Conservation (phyloP, 2,329 filamentous ascomycete genomes). For the Dactylellina parvicollis region DNA sequence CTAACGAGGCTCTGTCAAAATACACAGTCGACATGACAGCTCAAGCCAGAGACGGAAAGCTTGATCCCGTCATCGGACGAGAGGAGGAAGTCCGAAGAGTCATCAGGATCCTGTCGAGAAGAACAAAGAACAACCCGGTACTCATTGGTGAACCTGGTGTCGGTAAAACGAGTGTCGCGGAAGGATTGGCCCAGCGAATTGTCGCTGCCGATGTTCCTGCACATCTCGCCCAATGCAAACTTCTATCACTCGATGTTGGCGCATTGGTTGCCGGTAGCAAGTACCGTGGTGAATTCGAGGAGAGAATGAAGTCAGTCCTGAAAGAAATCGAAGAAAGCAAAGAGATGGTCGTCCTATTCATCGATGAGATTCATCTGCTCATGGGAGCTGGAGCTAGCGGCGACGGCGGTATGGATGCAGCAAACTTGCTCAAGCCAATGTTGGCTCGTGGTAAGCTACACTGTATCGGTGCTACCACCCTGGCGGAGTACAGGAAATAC, state of each 20-base stretch:
- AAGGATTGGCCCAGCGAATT: conserved; percentile 93
- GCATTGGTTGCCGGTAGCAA: conserved; percentile 96
- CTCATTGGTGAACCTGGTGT: conserved; percentile 98
- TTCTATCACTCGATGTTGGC: conserved; percentile 94
- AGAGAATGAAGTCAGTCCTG: conserved; percentile 98
- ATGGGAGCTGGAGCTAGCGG: conserved; percentile 97
- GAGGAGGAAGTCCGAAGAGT: conserved; percentile 95
- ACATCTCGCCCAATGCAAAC: conserved; percentile 85
- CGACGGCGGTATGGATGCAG: conserved; percentile 98
- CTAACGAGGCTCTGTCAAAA: conserved; percentile 95
- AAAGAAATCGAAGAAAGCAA: conserved; percentile 96
- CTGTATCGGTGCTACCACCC: conserved; percentile 95
- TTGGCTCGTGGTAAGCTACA: conserved; percentile 94
- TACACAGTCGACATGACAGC: conserved; percentile 99
- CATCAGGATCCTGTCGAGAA: conserved; percentile 86
- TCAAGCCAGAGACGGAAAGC: conserved; percentile 95
- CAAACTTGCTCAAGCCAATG: conserved; percentile 98
- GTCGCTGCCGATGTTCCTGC: conserved; percentile 97
- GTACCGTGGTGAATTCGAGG: conserved; percentile 97
- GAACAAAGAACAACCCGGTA: conserved; percentile 98
- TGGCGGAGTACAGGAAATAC: conserved; percentile 96
- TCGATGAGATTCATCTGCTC: conserved; percentile 97
- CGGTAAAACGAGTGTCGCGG: conserved; percentile 96
- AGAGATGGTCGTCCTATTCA: conserved; percentile 96
- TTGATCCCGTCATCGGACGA: conserved; percentile 94